A percentile compares a stretch with the other conserved stretches of the same genome.
These are phyloP conservation scores for Chlamydomonas asymmetrica DNA, from an alignment of 139 green algal genomes.

Conservation along the genomic window DNA sequence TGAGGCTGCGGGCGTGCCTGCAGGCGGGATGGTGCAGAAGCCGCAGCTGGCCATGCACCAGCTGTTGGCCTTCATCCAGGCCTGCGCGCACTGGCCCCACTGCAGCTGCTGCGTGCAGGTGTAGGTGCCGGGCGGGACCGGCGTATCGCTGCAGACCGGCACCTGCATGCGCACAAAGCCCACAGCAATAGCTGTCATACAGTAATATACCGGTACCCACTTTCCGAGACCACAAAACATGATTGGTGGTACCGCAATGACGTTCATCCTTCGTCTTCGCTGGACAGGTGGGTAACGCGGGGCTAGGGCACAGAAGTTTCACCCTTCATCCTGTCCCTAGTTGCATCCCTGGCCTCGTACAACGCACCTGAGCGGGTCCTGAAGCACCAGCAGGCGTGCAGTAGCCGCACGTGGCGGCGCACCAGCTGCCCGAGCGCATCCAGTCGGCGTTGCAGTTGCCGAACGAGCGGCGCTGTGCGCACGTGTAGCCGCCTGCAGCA, in stretches of 20 bases:
- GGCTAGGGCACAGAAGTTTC: too few species aligned
- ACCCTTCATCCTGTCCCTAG: too few species aligned
- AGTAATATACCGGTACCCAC: too few species aligned
- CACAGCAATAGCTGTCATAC: background rate
- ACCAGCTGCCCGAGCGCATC: conserved; percentile 24
- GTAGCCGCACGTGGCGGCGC: conserved; percentile 28
- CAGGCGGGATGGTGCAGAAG: conserved; percentile 3
- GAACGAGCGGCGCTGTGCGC: conserved; percentile 4
- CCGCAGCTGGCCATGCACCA: conserved; percentile 23
- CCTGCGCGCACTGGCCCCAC: conserved; percentile 28
- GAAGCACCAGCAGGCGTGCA: too few species aligned
- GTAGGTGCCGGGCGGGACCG: background rate
- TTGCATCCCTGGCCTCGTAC: too few species aligned
- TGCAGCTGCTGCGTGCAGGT: conserved; percentile 23
- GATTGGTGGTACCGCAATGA: too few species aligned
- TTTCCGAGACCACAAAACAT: too few species aligned
- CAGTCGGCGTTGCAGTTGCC: conserved; percentile 29
- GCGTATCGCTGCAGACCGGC: background rate
- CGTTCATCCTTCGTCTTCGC: too few species aligned
- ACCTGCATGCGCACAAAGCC: too few species aligned
- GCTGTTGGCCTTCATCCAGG: conserved; percentile 28
- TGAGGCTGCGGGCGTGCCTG: background rate
- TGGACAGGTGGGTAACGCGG: too few species aligned
- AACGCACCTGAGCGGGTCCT: too few species aligned
- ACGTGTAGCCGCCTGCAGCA: conserved; percentile 18